Percentiles rank a stretch among this genome's conserved stretches.
These are phyloP conservation scores for Hypoxylon subgilvum DNA, from an alignment of 495 filamentous ascomycete species.

Conservation along the genomic window DNA sequence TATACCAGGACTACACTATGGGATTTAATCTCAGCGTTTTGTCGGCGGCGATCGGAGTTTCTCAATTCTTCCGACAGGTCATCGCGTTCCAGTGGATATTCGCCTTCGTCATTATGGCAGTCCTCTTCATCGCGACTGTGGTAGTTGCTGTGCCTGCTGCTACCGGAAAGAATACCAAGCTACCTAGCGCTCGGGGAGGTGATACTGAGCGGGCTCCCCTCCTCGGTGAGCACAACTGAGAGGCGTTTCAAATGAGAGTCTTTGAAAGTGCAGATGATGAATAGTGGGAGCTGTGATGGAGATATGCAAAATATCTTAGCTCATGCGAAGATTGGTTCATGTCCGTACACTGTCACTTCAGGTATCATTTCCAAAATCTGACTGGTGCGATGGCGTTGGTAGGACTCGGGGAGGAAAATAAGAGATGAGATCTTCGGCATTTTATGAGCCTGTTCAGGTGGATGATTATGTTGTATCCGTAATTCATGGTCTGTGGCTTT, in stretches of 20 bases:
- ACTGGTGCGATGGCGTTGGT: slow-evolving; percentile 12
- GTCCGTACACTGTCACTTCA: slow-evolving; percentile 6
- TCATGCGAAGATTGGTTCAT: slow-evolving; percentile 1
- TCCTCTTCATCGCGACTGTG: slow-evolving; percentile 70
- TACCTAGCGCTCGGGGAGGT: slow-evolving; percentile 37
- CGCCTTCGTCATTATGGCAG: slow-evolving; percentile 78
- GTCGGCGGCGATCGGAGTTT: slow-evolving; percentile 73
- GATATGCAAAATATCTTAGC: not conserved
- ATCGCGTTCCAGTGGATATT: slow-evolving; percentile 90
- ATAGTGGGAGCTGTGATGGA: not conserved
- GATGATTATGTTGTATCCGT: too few species aligned
- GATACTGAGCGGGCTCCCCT: slow-evolving; percentile 62
- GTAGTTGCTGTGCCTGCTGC: slow-evolving; percentile 69
- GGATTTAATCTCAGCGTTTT: slow-evolving; percentile 78
- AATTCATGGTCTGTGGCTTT: too few species aligned
- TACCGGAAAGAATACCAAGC: slow-evolving; percentile 56
- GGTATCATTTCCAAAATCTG: not conserved
- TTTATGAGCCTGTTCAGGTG: too few species aligned
- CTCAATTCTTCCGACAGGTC: slow-evolving; percentile 71
- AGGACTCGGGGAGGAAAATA: too few species aligned
- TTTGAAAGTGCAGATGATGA: not conserved
- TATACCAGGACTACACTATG: slow-evolving; percentile 72
- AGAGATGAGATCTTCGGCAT: too few species aligned
- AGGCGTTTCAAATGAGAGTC: not conserved
- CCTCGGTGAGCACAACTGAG: slow-evolving; percentile 46